Evolutionary conservation across 495 filamentous ascomycete genomes (phyloP), one percentile per base, ranked within the genome.

Genomic region (Wilcoxina mikolae): DNA sequence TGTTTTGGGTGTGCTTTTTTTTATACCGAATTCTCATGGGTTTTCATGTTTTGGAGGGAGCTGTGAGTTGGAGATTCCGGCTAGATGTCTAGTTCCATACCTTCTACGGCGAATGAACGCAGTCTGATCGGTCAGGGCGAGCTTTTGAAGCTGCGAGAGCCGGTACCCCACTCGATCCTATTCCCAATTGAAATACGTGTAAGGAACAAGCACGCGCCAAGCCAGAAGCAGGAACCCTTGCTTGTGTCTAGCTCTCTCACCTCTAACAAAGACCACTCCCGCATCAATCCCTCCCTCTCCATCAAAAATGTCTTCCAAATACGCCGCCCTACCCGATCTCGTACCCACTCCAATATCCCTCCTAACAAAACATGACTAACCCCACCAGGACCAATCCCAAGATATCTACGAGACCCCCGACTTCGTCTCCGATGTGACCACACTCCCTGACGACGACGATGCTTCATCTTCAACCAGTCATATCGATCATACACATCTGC

Each of bases 351-450:
- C 20, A 27, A 48, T 33, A 43, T 45, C 42, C 9, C 15, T 41
- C 56, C 67, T 50, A 68, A 52, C 48, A 41, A 20, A 42, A 45
- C 27, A 17, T 38, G 46, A 29, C 47, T 28, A 2, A 28, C 47
- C 27, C 2, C 50, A 3, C 18, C 56, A 91, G 87, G 89, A 95
- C 66, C 81, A 79, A 23, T 85, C 87, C 23, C 89, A 88, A 67
- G 89, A 94, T 65, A 83, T 93, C 62, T 95, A 95, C 71, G 89
- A 94, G 71, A 95, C 89, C 44, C 89, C 89, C 62, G 87, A 91
- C 55, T 72, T 94, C 59, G 86, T 79, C 23, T 86, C 95, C 61
- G 89, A 91, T 65, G 81, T 75, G 25, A 44, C 51, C 48, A 18
- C 51, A 25, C 4, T 51, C 29, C 3, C 49, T 75, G 75, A 76